Base-by-base conservation (phyloP, 2,329 filamentous ascomycete species). In the Fusarium tricinctum region DNA sequence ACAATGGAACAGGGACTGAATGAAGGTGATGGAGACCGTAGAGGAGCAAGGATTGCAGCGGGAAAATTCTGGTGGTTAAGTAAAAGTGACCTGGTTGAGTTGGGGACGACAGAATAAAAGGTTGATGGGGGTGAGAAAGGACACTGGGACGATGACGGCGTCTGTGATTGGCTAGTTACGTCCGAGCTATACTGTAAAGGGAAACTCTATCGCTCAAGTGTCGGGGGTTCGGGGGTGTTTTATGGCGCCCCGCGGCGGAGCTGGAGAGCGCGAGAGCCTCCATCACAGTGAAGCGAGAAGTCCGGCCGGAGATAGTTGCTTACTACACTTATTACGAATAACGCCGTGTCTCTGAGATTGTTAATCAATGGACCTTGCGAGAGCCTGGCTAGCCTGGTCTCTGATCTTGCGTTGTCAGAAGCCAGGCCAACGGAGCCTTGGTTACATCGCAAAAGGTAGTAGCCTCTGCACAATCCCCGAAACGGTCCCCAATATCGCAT, bases 41-140 rank as follows among this genome's bases (percentile, higher is more conserved):
- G 53, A 50, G 12, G 63, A 52, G n/a, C 39, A 51, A 51, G 51
- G 57, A 28, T 54, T 35, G 58, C 39, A 61, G 19, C 15, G 15
- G 44, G 26, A 38, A 63, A 58, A 68, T 40, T 26, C 17, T 69
- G 51, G 61, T 59, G 61, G 43, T 63, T 49, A n/a, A 54, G 58
- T 48, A 50, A 38, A 56, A 56, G 63, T 52, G 58, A 69, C 67
- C 43, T 67, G 43, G 42, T 4, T 17, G 20, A 39, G 28, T 22
- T 32, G 32, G 46, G 39, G 66, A 40, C 33, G 67, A 70, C 67
- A 70, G 60, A 69, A 69, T 67, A 70, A 70, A 43, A n/a, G 47
- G 51, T 62, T 23, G 30, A 40, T 28, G 50, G 43, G 43, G 45
- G 40, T 33, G 30, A 20, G 19, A n/a, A 33, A 33, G 17, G 39